Base-by-base conservation (phyloP, 2,329 filamentous ascomycete species). In the Cercospora zeina region DNA sequence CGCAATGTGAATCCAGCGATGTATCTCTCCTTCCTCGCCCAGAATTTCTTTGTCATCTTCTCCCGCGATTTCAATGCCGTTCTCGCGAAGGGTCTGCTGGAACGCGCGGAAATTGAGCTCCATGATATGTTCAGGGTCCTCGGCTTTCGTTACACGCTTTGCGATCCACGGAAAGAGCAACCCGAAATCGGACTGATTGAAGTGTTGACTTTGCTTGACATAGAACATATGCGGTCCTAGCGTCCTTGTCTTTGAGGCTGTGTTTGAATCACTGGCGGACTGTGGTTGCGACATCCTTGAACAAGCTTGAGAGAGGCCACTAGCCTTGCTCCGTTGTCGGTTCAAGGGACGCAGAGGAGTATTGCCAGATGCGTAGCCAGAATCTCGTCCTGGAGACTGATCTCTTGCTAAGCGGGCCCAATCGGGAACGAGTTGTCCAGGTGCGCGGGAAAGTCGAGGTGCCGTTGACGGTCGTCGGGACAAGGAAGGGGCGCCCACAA, bases 101-200 rank as follows among this genome's bases (percentile, higher is more conserved):
- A 97, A 70, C 82, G 97, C 65, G 77, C 97, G 64, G 84, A 91
- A 42, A 87, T 97, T 77, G 86, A 99, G 80, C 77, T 95, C 72
- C 83, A 96, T 77, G 85, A 96, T 72, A 88, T 91, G 54, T 78
- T 97, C 72, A 78, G 95, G 72, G 77, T 92, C 73, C 78, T 96
- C 77, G 0, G 80, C 80, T 59, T 82, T 81, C 60, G 81, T 79
- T 10, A 82, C 72, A 47, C 78, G 78, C 53, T 78, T 78, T 8
- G 80, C 81, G 1, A 82, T 67, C 82, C 87, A 89, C 0, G 90
- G 90, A 71, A 96, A 96, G 21, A 96, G 77, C 24, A 95, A 78
- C 36, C 89, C 91, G 69, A 95, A 96, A 71, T 96, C 91, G 19
- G 86, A 89, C 75, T 96, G 91, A 62, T 84, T 90, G 27, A 96